A percentile compares a stretch with the other conserved stretches of the same genome.
These are phyloP conservation scores for Massarina eburnea DNA, from an alignment of 2,329 filamentous ascomycete genomes.

Conservation along the genomic window DNA sequence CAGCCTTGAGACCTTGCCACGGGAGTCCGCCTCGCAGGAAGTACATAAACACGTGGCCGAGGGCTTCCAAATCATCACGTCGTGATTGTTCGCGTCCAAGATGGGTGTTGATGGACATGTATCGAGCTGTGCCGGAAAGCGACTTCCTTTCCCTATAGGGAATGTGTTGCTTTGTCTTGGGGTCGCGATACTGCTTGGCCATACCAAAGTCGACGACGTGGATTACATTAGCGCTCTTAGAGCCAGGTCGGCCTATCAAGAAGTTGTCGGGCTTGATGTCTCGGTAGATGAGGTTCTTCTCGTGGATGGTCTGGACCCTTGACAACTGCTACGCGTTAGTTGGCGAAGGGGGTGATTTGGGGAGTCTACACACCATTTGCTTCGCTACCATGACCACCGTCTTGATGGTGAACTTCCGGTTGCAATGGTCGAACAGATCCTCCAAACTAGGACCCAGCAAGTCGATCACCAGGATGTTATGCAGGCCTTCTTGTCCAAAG, in stretches of 20 bases:
- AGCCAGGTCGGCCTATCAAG: conserved; percentile 86
- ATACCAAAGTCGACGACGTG: conserved; percentile 99
- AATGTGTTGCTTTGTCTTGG: conserved; percentile 98
- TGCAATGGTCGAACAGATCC: conserved; percentile 97
- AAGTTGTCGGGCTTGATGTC: conserved; percentile 99
- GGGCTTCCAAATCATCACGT: conserved; percentile 90
- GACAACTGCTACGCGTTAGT: conserved; percentile 63
- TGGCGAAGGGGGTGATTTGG: not conserved
- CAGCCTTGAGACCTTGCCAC: conserved; percentile 69
- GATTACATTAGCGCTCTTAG: conserved; percentile 95
- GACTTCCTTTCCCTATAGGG: conserved; percentile 97
- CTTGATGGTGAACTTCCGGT: conserved; percentile 92
- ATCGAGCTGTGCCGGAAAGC: conserved; percentile 91
- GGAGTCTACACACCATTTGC: conserved; percentile 76
- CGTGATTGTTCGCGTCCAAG: conserved; percentile 93
- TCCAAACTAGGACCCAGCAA: conserved; percentile 92
- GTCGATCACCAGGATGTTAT: conserved; percentile 98
- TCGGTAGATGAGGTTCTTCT: conserved; percentile 98
- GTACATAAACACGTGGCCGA: conserved; percentile 71
- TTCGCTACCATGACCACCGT: conserved; percentile 99
- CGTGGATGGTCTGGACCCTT: conserved; percentile 90
- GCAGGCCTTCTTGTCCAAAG: conserved; percentile 95
- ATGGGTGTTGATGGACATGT: conserved; percentile 99
- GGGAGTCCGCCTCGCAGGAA: conserved; percentile 67
- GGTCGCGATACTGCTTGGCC: conserved; percentile 98